Base-by-base conservation (phyloP, 371 early-diverging fungal species). In the Dichotomocladium elegans region DNA sequence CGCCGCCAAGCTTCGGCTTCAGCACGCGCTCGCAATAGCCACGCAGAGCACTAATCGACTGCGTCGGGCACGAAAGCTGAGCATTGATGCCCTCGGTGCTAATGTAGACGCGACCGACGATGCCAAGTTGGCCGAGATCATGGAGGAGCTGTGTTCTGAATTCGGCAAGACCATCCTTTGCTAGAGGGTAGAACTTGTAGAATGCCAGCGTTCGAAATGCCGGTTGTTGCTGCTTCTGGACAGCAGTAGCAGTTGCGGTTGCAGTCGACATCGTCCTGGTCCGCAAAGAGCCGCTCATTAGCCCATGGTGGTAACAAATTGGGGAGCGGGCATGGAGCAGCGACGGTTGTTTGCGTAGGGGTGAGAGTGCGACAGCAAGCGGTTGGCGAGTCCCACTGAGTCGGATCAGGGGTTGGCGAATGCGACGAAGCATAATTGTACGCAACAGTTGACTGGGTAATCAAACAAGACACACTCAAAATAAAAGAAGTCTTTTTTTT, bases 41-140 rank as follows among this genome's bases (percentile, higher is more conserved):
- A 55, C 70, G 65, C 26, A 88, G 63, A n/a, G 63, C 42, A 0
- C 60, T 63, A 7, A 85, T 51, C 21, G 74, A 63, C 7, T 70
- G 63, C 29, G 67, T 68, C 24, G 89, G 89, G 43, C 87, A 82
- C 34, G 88, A 83, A n/a, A 91, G 64, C 63, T 92, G 92, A 21
- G 88, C 90, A 61, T 92, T 92, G 68, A 91, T 83, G 1, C 92
- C 92, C 68, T 91, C 87, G 7, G 70, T 70, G n/a, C 85, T 77
- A 29, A 91, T 70, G 56, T 91, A 91, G 27, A 91, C 83, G 15
- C 92, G 78, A 2, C 90, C 92, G 0, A 88, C 82, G 19, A 88
- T 72, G 25, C 75, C 77, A 55, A 83, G 60, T 25, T 66, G 53
- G 12, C 69, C 65, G 8, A 87, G 57, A 47, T 80, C 75, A 1